These are phyloP conservation scores for Talaromyces liani DNA, from an alignment of 495 filamentous ascomycete genomes.

Conservation along the genomic window DNA sequence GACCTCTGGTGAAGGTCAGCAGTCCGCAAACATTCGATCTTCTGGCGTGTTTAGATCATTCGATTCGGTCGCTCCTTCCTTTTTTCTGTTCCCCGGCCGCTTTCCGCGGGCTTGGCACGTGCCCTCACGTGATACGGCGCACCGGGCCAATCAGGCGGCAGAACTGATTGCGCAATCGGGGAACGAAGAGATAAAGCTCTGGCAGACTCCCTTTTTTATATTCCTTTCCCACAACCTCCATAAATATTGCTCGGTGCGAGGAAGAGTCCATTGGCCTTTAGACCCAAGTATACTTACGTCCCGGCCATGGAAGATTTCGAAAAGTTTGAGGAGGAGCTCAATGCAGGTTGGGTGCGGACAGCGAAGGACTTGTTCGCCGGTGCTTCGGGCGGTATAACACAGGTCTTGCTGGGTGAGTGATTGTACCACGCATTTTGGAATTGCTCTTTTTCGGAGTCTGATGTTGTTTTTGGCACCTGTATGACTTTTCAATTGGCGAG, in stretches of 20 bases:
- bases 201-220: not conserved
- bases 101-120: slow-evolving; percentile 9
- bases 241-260: slow-evolving; percentile 10
- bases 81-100: not conserved
- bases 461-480: not conserved
- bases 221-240: not conserved
- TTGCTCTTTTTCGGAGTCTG: not conserved
- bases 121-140: slow-evolving; percentile 3
- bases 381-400: slow-evolving; percentile 85
- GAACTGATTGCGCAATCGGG: slow-evolving; percentile 22
- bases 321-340: slow-evolving; percentile 25
- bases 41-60: not conserved
- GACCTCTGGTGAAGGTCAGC: not conserved
- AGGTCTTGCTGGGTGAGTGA: slow-evolving; percentile 83
- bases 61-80: not conserved
- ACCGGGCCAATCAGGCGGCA: not conserved
- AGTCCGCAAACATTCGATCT: not conserved
- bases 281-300: not conserved
- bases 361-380: slow-evolving; percentile 89
- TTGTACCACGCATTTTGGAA: not conserved
- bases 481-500: not conserved
- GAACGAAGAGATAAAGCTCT: not conserved
- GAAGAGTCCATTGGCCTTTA: not conserved
- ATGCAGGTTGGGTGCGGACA: slow-evolving; percentile 44
- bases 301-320: slow-evolving; percentile 28